Conservation (phyloP, 768 basidiomycete species). For the Auriculariales sp. region DNA sequence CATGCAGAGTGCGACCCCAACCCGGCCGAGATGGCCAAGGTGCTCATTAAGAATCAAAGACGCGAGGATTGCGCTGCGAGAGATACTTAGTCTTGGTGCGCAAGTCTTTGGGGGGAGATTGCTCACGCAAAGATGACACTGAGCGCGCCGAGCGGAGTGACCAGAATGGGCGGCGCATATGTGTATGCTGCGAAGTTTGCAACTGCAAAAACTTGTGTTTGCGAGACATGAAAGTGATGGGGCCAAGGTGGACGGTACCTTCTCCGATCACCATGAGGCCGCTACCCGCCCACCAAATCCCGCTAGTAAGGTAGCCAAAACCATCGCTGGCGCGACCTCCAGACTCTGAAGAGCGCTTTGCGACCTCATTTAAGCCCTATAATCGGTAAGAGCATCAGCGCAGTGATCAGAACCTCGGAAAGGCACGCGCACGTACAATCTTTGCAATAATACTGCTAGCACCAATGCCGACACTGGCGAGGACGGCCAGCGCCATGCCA, state of each 20-base stretch:
- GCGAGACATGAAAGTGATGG: not conserved
- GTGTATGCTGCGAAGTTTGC: slow-evolving; percentile 35
- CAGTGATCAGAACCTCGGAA: not conserved
- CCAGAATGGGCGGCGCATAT: slow-evolving; percentile 33
- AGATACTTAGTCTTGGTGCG: not conserved
- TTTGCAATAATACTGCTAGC: slow-evolving; percentile 36
- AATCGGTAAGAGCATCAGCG: slow-evolving; percentile 1
- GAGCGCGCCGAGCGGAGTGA: slow-evolving; percentile 31
- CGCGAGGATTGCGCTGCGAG: slow-evolving; percentile 28
- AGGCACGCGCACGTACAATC: slow-evolving; percentile 18
- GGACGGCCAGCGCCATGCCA: slow-evolving; percentile 27
- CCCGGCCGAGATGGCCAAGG: slow-evolving; percentile 16
- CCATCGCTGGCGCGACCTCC: slow-evolving; percentile 17
- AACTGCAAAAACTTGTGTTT: slow-evolving; percentile 13
- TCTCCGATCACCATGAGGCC: slow-evolving; percentile 29
- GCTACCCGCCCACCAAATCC: slow-evolving; percentile 35
- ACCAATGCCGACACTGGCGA: slow-evolving; percentile 24
- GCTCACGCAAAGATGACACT: slow-evolving; percentile 31
- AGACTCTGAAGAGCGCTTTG: slow-evolving; percentile 16
- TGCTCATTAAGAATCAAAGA: slow-evolving; percentile 29
- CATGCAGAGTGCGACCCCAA: slow-evolving; percentile 17
- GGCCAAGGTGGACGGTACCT: slow-evolving; percentile 13
- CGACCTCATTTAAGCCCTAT: slow-evolving; percentile 28
- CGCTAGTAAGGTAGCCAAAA: slow-evolving; percentile 26
- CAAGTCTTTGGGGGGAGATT: not conserved